Evolutionary conservation across 1,284 basidiomycete genomes (phyloP).

Genomic region (Boletus sp.): DNA sequence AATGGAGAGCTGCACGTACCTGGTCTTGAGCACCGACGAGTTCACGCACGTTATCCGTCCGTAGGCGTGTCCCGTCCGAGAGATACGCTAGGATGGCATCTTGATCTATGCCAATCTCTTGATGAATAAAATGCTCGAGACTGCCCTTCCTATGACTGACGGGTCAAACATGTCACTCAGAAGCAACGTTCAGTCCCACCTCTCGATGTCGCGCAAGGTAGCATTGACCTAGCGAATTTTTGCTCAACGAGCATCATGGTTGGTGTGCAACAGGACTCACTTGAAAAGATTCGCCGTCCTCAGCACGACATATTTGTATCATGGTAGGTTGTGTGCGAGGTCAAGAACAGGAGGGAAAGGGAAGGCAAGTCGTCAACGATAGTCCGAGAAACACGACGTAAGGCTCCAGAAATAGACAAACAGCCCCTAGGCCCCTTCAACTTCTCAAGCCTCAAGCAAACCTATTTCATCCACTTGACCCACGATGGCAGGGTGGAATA

Average conservation of each 20-base stretch:
- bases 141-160: constrained; percentile 52
- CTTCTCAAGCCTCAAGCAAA: too few relatives aligned
- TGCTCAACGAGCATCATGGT: constrained; percentile 2
- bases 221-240: constrained; percentile 56
- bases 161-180: constrained; percentile 19
- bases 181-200: constrained; percentile 44
- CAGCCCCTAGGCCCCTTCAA: constrained; percentile 20
- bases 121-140: constrained; percentile 66
- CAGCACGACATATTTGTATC: constrained; percentile 76
- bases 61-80: constrained; percentile 71
- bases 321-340: constrained; percentile 41
- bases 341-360: constrained; percentile 9
- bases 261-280: constrained; percentile 34
- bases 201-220: constrained; percentile 72
- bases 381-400: constrained; percentile 27
- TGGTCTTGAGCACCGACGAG: constrained; percentile 72
- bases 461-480: too few relatives aligned
- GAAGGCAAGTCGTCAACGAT: background rate
- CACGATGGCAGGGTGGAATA: too few relatives aligned
- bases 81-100: constrained; percentile 75
- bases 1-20: constrained; percentile 41
- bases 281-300: constrained; percentile 64
- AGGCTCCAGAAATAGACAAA: constrained; percentile 26
- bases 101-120: constrained; percentile 67
- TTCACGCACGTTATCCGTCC: constrained; percentile 70